Evolutionary conservation across 805 yeast genomes (phyloP).

Genomic region (Candida ulmi): DNA sequence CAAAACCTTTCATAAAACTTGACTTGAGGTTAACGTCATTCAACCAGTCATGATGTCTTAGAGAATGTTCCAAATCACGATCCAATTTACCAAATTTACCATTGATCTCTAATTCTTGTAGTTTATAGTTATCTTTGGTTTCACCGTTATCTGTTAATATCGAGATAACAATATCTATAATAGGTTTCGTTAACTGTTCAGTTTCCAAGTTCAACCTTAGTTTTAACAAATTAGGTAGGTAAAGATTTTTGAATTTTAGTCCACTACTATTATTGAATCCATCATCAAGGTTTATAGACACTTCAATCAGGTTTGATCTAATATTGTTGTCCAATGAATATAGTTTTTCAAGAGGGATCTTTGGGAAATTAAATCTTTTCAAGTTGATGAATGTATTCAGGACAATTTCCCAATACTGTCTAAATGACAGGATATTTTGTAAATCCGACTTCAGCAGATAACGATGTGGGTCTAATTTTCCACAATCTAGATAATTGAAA

Average conservation of each 20-base stretch:
- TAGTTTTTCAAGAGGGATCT: constrained; percentile 14
- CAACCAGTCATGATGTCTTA: constrained; percentile 12
- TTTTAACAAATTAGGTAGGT: constrained; percentile 8
- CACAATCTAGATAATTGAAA: constrained; percentile 18
- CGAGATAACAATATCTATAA: background rate
- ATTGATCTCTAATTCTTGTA: constrained; percentile 14
- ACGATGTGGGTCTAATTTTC: constrained; percentile 14
- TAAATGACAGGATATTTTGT: constrained; percentile 9
- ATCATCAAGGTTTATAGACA: constrained; percentile 9
- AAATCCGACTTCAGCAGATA: constrained; percentile 9
- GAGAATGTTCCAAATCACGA: constrained; percentile 13
- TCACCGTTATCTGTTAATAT: background rate
- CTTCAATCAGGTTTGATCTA: constrained; percentile 1
- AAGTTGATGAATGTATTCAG: constrained; percentile 10
- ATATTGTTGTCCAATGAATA: constrained; percentile 2
- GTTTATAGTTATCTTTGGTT: background rate
- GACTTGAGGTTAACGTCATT: constrained; percentile 8
- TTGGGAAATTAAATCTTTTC: constrained; percentile 12
- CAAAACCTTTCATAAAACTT: constrained; percentile 9
- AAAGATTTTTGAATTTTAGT: background rate
- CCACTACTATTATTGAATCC: constrained; percentile 2
- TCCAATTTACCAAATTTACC: constrained; percentile 18
- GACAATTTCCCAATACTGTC: constrained; percentile 19
- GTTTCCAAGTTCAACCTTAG: constrained; percentile 11
- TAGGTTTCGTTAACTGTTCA: background rate